phyloP scores from a whole-genome alignment of 306 rosid species.

The Parietaria judaica region DNA sequence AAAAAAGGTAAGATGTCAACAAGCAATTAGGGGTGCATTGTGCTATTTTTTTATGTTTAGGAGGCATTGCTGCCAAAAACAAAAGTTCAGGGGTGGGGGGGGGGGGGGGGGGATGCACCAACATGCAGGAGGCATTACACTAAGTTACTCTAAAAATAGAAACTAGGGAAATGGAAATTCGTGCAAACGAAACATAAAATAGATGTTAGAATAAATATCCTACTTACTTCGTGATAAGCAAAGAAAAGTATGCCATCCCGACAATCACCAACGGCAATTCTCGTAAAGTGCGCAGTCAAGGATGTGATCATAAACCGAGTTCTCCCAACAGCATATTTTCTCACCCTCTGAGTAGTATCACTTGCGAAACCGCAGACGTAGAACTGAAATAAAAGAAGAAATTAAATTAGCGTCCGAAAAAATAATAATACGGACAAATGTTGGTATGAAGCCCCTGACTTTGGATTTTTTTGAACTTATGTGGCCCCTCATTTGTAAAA shows the following conservation, averaged over 20 bases:
- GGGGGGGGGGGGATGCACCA: too few species aligned
- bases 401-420: constrained; percentile 18
- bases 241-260: constrained; percentile 87
- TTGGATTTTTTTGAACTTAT: too few species aligned
- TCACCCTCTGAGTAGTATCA: constrained; percentile 67
- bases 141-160: too few species aligned
- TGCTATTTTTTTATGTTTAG: too few species aligned
- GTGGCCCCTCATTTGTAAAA: too few species aligned
- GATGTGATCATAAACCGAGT: constrained; percentile 66
- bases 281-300: constrained; percentile 66
- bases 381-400: constrained; percentile 51
- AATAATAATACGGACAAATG: not conserved
- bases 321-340: constrained; percentile 53
- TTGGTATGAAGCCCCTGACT: too few species aligned
- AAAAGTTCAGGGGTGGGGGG: too few species aligned
- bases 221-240: constrained; percentile 69
- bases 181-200: not conserved
- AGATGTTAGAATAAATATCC: constrained; percentile 16
- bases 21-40: constrained; percentile 7
- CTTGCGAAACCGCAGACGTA: constrained; percentile 77
- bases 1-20: constrained; percentile 22
- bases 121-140: too few species aligned
- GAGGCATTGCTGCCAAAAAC: too few species aligned
- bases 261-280: constrained; percentile 92
- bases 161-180: not conserved